Conservation (phyloP, 768 basidiomycete species). For the Hydnomerulius pinastri region DNA sequence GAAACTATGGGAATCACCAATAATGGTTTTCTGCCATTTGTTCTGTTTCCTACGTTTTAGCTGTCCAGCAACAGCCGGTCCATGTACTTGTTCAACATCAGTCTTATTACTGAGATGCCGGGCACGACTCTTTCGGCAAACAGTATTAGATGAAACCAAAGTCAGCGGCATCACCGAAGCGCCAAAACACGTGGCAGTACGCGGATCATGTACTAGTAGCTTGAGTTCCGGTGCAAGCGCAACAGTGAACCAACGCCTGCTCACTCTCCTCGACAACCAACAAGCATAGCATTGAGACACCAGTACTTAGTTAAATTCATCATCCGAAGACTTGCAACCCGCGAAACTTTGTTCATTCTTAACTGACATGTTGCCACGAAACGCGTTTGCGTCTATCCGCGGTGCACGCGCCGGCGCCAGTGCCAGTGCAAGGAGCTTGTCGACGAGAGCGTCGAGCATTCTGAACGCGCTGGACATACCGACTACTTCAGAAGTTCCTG, state of each 20-base stretch:
- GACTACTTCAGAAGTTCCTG: constrained; percentile 55
- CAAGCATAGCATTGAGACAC: background rate
- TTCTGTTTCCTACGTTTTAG: no score
- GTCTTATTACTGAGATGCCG: no score
- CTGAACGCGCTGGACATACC: constrained; percentile 66
- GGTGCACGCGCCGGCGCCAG: constrained; percentile 12
- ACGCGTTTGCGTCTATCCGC: constrained; percentile 10
- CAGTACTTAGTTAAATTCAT: background rate
- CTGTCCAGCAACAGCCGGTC: no score
- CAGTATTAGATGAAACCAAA: background rate
- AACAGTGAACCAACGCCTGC: background rate
- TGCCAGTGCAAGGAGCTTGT: constrained; percentile 47
- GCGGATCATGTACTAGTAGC: constrained; percentile 5
- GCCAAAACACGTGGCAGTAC: constrained; percentile 22
- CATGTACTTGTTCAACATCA: no score
- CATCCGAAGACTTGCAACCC: background rate
- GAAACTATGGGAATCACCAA: no score
- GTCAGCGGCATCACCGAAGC: constrained; percentile 2
- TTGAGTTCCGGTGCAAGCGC: no score
- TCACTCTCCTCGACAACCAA: background rate
- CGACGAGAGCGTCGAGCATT: constrained; percentile 68
- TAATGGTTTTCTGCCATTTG: no score
- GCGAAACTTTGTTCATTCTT: background rate
- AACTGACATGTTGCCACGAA: constrained; percentile 27
- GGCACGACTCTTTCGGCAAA: background rate